phyloP scores from a whole-genome alignment of 352 stramenopile species.

The Pythium grandisporangium region DNA sequence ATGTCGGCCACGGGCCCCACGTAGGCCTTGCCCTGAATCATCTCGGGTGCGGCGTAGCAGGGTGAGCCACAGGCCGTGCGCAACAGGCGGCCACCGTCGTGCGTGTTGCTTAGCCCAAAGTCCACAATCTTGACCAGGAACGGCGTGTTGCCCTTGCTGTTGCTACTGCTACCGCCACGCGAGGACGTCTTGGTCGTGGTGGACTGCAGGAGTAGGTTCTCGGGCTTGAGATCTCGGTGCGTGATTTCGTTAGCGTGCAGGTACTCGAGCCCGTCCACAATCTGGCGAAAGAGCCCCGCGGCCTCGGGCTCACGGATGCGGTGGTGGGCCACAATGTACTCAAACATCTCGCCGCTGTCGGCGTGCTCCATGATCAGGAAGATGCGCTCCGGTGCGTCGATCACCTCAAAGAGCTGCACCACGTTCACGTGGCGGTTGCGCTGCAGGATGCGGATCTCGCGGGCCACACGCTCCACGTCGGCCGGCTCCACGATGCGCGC shows the following conservation, averaged over 20 bases:
- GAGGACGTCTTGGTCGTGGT: too few species aligned
- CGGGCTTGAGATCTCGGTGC: constrained; percentile 87
- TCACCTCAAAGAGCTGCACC: constrained; percentile 88
- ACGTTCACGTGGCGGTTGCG: constrained; percentile 84
- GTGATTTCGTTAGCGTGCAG: constrained; percentile 87
- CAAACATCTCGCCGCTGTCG: constrained; percentile 90
- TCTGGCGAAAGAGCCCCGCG: constrained; percentile 82
- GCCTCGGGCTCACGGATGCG: constrained; percentile 77
- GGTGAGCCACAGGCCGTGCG: constrained; percentile 87
- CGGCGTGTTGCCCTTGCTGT: too few species aligned
- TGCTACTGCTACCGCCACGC: too few species aligned
- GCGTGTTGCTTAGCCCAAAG: constrained; percentile 89
- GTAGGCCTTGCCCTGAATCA: constrained; percentile 87
- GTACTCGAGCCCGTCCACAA: constrained; percentile 88
- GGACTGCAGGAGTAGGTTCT: constrained; percentile 87
- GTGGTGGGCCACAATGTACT: constrained; percentile 91
- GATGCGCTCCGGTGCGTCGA: constrained; percentile 80
- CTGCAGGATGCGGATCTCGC: constrained; percentile 94
- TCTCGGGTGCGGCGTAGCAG: constrained; percentile 90
- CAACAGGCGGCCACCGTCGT: constrained; percentile 71
- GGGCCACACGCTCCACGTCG: constrained; percentile 84
- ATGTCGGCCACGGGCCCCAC: constrained; percentile 80
- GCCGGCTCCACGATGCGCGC: constrained; percentile 81
- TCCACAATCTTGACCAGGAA: constrained; percentile 87
- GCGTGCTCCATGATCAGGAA: constrained; percentile 92